Percentiles rank a stretch among this genome's conserved stretches.
These are phyloP conservation scores for Corymbia calophylla DNA, from an alignment of 441 rosid species.

Conservation along the genomic window DNA sequence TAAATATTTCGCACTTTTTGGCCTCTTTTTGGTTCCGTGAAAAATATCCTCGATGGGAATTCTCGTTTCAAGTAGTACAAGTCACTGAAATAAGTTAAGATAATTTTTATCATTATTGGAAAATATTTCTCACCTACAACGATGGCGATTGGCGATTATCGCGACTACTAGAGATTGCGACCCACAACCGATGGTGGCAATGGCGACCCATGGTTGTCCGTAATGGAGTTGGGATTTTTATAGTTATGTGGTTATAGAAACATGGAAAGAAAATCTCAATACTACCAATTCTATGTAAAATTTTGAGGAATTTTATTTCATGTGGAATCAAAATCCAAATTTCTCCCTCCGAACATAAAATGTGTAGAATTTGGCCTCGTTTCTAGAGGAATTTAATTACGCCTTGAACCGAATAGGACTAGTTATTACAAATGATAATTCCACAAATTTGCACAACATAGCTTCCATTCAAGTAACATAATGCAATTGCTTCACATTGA, in stretches of 20 bases:
- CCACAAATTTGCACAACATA: background rate
- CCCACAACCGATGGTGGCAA: accelerated
- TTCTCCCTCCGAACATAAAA: background rate
- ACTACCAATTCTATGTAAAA: accelerated
- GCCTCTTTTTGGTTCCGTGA: background rate
- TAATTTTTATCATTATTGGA: background rate
- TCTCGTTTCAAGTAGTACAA: background rate
- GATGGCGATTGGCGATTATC: accelerated
- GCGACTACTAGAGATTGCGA: accelerated
- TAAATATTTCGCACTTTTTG: background rate
- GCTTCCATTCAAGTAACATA: background rate
- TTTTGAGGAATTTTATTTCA: background rate
- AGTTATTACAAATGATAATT: background rate
- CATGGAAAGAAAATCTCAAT: background rate
- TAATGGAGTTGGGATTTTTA: accelerated
- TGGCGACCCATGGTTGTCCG: accelerated
- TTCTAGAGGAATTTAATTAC: background rate
- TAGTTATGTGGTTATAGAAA: background rate
- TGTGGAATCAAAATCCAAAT: accelerated
- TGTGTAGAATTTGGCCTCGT: background rate
- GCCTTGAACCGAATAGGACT: background rate
- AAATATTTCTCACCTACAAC: background rate
- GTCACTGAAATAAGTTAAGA: background rate
- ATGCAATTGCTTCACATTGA: background rate
- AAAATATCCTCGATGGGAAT: background rate